A percentile compares a stretch with the other conserved stretches of the same genome.
Conservation (phyloP, 2,329 filamentous ascomycete species). For the Verticillium alfalfae region DNA sequence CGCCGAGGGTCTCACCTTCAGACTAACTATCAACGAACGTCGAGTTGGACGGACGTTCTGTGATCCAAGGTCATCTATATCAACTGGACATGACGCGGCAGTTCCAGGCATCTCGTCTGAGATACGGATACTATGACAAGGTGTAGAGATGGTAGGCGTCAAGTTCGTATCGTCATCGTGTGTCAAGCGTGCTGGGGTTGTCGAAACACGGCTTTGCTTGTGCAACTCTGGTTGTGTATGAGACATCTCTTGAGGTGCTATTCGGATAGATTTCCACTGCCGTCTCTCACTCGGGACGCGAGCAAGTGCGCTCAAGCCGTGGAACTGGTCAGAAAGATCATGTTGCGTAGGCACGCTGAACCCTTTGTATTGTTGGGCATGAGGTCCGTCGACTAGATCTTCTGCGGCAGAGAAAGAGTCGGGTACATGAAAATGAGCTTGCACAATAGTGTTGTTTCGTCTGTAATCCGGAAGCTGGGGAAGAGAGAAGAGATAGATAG, state of each 20-base stretch:
- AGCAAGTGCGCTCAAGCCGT: background rate
- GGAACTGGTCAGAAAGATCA: background rate
- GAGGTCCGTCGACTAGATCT: background rate
- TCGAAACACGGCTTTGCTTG: background rate
- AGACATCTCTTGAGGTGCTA: background rate
- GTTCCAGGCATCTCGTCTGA: background rate
- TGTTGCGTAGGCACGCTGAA: background rate
- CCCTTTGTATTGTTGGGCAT: background rate
- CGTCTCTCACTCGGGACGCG: background rate
- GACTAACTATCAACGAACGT: conserved; percentile 4
- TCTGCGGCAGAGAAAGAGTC: background rate
- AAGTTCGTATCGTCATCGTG: background rate
- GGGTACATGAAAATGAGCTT: background rate
- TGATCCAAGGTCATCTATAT: background rate
- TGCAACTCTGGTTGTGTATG: background rate
- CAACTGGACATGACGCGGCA: too few relatives aligned
- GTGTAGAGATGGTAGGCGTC: background rate
- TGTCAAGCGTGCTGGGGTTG: background rate
- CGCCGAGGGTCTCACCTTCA: conserved; percentile 3
- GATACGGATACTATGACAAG: background rate
- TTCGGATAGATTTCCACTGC: background rate
- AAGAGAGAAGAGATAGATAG: background rate
- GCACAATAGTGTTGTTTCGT: background rate
- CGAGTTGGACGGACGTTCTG: background rate
- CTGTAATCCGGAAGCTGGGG: background rate